Evolutionary conservation across 108 stramenopile species (phyloP).

Genomic region (Nannochloropsis gaditana): DNA sequence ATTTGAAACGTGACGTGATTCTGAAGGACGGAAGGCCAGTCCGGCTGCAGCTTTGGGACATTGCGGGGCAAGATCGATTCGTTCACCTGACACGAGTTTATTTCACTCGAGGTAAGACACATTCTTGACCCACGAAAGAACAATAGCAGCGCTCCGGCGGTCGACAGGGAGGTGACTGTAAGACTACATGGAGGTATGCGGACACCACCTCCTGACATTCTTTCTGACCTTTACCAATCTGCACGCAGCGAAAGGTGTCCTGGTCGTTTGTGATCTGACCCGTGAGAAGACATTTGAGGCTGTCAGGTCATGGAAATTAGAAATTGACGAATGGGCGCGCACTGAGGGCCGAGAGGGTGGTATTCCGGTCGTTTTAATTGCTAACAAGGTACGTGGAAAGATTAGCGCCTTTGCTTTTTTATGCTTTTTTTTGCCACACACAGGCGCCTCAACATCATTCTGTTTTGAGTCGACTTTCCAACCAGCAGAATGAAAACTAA

Average conservation of each 20-base stretch:
- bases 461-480: too few relatives aligned
- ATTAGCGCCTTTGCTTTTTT: background rate
- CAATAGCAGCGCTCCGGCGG: background rate
- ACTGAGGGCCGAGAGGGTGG: conserved; percentile 37
- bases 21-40: conserved; percentile 19
- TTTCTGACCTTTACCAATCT: background rate
- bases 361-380: conserved; percentile 39
- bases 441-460: too few relatives aligned
- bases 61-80: conserved; percentile 50
- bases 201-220: background rate
- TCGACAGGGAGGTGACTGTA: background rate
- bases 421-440: too few relatives aligned
- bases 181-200: background rate
- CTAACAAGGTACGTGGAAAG: conserved; percentile 30
- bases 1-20: conserved; percentile 39
- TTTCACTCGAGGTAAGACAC: conserved; percentile 31
- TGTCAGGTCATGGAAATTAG: conserved; percentile 36
- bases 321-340: conserved; percentile 40
- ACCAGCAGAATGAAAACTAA: too few relatives aligned
- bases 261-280: conserved; percentile 46
- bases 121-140: background rate
- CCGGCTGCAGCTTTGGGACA: conserved; percentile 43
- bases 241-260: conserved; percentile 30
- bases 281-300: conserved; percentile 43
- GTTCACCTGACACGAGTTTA: conserved; percentile 49